Percentiles rank a stretch among this genome's conserved stretches.
Evolutionary conservation across 2,329 filamentous ascomycete species (phyloP).

Genomic region (Sporothrix inflata): DNA sequence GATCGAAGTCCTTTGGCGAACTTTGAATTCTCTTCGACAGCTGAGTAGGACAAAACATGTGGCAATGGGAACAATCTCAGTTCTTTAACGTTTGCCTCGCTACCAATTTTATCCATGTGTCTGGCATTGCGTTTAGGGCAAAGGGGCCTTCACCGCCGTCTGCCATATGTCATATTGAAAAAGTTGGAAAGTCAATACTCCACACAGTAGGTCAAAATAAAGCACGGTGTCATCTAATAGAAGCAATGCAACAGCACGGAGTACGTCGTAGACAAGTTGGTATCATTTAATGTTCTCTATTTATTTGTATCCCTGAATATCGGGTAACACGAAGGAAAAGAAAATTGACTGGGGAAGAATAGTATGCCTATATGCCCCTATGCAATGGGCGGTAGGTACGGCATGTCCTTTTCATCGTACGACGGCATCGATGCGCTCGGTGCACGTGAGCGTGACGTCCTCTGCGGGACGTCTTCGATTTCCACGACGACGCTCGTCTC

Average conservation of each 20-base stretch:
- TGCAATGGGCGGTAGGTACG: constrained; percentile 1
- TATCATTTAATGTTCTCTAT: neutral
- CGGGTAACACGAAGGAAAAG: neutral
- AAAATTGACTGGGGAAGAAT: neutral
- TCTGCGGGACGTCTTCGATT: constrained; percentile 28
- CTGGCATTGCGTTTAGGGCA: neutral
- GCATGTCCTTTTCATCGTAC: constrained; percentile 21
- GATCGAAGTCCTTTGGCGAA: no score
- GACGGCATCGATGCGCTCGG: constrained; percentile 17
- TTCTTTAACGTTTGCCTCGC: no score
- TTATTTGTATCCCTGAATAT: neutral
- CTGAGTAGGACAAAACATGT: no score
- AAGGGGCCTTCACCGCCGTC: neutral
- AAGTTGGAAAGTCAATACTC: neutral
- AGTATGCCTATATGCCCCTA: neutral
- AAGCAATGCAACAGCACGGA: no score
- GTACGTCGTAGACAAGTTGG: no score
- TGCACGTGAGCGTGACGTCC: neutral
- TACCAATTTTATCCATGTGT: neutral
- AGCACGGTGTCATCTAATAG: no score
- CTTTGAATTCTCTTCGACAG: no score
- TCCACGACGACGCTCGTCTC: constrained; percentile 41
- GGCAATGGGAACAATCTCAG: no score
- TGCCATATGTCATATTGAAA: neutral
- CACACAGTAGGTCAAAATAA: neutral